These are phyloP conservation scores for Lentinula novae-zelandiae DNA, from an alignment of 1,284 basidiomycete species.

Conservation along the genomic window DNA sequence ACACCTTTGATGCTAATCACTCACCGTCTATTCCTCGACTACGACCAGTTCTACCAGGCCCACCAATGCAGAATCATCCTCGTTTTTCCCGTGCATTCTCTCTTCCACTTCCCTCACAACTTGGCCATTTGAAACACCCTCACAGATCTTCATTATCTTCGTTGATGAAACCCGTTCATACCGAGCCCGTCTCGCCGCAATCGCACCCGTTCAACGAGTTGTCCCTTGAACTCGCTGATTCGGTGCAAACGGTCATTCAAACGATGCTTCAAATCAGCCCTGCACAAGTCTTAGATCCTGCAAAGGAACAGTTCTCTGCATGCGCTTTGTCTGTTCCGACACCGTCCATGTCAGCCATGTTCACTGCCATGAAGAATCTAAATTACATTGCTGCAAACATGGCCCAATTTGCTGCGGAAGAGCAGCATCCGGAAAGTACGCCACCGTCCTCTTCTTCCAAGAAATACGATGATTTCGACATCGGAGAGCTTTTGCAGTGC, in stretches of 20 bases:
- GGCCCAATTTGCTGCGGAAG: slow-evolving; percentile 36
- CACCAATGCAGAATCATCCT: slow-evolving; percentile 32
- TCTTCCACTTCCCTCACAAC: slow-evolving; percentile 67
- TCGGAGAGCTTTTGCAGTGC: slow-evolving; percentile 70
- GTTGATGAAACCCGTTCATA: slow-evolving; percentile 15
- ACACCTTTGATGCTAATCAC: slow-evolving; percentile 14
- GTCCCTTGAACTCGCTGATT: slow-evolving; percentile 82
- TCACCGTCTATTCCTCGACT: slow-evolving; percentile 10
- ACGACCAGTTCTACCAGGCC: slow-evolving; percentile 5
- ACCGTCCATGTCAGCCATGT: slow-evolving; percentile 81
- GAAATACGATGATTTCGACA: slow-evolving; percentile 49
- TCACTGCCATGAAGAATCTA: slow-evolving; percentile 86
- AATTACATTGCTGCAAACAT: slow-evolving; percentile 88
- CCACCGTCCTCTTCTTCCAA: neutral
- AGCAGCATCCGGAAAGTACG: neutral
- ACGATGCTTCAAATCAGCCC: slow-evolving; percentile 86
- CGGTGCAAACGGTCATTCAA: slow-evolving; percentile 83
- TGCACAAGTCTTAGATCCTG: slow-evolving; percentile 85
- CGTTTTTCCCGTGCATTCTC: slow-evolving; percentile 67
- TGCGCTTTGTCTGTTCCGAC: slow-evolving; percentile 84
- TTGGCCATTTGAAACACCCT: slow-evolving; percentile 65
- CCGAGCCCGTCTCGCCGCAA: slow-evolving; percentile 26
- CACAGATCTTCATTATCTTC: slow-evolving; percentile 29
- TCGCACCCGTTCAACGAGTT: slow-evolving; percentile 54
- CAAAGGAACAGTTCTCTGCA: slow-evolving; percentile 86